A percentile compares a stretch with the other conserved stretches of the same genome.
Evolutionary conservation across 371 early-diverging fungal genomes (phyloP).

Genomic region (Catenaria anguillulae): DNA sequence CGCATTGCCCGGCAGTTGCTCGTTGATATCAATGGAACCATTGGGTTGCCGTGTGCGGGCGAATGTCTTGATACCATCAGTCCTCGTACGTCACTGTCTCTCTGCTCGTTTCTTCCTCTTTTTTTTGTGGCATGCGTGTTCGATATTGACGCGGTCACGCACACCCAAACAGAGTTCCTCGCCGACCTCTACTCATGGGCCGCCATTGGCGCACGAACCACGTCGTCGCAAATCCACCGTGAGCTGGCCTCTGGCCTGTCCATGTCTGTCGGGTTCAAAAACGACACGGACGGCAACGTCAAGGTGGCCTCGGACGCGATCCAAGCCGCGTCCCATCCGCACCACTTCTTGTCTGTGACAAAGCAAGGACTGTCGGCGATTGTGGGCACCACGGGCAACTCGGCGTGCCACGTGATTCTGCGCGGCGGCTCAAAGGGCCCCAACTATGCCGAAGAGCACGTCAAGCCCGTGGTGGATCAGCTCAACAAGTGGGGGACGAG

Average conservation of each 20-base stretch:
- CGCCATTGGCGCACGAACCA: slow-evolving; percentile 88
- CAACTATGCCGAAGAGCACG: slow-evolving; percentile 63
- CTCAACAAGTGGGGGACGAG: slow-evolving; percentile 45
- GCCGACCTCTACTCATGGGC: slow-evolving; percentile 88
- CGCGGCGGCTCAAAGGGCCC: slow-evolving; percentile 78
- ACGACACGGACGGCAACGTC: slow-evolving; percentile 81
- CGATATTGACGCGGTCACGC: no score
- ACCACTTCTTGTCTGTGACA: slow-evolving; percentile 85
- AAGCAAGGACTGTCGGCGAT: slow-evolving; percentile 85
- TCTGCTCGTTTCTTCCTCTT: no score
- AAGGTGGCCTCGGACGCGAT: slow-evolving; percentile 82
- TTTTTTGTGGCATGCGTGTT: no score
- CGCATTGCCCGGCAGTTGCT: slow-evolving; percentile 66
- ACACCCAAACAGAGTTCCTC: no score
- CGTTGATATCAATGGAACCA: slow-evolving; percentile 42
- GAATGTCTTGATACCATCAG: slow-evolving; percentile 88
- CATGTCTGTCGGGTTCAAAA: slow-evolving; percentile 91
- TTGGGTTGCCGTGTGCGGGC: slow-evolving; percentile 72
- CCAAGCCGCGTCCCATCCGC: slow-evolving; percentile 62
- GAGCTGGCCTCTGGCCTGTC: slow-evolving; percentile 86
- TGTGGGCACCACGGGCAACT: slow-evolving; percentile 71
- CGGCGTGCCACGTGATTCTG: slow-evolving; percentile 68
- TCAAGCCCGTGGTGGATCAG: slow-evolving; percentile 41
- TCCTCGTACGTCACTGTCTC: no score
- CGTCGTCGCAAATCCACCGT: slow-evolving; percentile 82